Percentiles rank a stretch among this genome's conserved stretches.
These are phyloP conservation scores for Chionographis japonica DNA, from an alignment of 106 monocot species.

Conservation along the genomic window DNA sequence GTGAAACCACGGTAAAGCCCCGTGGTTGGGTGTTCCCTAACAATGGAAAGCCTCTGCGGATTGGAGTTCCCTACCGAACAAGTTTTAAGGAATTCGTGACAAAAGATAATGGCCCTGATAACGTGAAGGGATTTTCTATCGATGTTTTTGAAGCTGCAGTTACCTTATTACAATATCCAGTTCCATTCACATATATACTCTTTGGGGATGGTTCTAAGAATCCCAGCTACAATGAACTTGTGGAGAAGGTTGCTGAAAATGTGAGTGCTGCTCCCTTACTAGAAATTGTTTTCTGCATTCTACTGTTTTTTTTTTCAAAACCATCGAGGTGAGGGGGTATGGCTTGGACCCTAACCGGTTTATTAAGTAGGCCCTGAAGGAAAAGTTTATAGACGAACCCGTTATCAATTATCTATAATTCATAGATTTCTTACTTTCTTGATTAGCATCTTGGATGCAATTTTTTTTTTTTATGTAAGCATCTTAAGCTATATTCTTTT, in stretches of 20 bases:
- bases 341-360: too few relatives aligned
- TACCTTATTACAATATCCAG: conserved; percentile 33
- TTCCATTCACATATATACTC: conserved; percentile 18
- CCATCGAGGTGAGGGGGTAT: too few relatives aligned
- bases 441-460: not conserved
- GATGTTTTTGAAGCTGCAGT: conserved; percentile 46
- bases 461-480: not conserved
- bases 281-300: too few relatives aligned
- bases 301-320: too few relatives aligned
- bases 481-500: not conserved
- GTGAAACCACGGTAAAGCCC: conserved; percentile 22
- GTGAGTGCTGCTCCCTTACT: not conserved
- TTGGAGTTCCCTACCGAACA: conserved; percentile 37
- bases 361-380: too few relatives aligned
- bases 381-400: too few relatives aligned
- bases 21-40: conserved; percentile 47
- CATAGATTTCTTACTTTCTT: too few relatives aligned
- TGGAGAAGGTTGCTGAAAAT: conserved; percentile 34
- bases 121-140: conserved; percentile 27
- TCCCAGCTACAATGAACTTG: conserved; percentile 34
- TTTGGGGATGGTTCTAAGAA: conserved; percentile 37
- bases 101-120: conserved; percentile 14
- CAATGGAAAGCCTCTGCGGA: conserved; percentile 35
- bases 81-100: conserved; percentile 32
- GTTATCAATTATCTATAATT: not conserved